Evolutionary conservation across 495 filamentous ascomycete species (phyloP).

Genomic region (Aspergillus haitiensis): DNA sequence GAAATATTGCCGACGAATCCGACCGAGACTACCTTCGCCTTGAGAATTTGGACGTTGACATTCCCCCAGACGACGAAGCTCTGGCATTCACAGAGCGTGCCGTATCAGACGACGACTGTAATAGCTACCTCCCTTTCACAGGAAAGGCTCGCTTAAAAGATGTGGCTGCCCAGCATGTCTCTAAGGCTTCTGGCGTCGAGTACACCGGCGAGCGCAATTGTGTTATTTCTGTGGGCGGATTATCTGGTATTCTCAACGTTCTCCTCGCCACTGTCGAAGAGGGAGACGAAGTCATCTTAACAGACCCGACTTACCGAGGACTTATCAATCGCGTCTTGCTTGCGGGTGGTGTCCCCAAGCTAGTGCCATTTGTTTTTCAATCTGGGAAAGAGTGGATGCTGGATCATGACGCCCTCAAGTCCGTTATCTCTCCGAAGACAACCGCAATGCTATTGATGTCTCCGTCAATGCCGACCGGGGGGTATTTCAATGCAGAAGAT

Average conservation of each 20-base stretch:
- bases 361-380: background rate
- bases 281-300: background rate
- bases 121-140: background rate
- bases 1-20: constrained; percentile 1
- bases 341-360: background rate
- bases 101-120: background rate
- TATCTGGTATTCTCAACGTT: background rate
- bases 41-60: background rate
- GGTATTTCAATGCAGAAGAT: background rate
- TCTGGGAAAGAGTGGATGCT: background rate
- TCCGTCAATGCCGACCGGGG: background rate
- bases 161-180: background rate
- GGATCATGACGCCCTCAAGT: background rate
- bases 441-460: constrained; percentile 1
- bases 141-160: background rate
- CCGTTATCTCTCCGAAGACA: background rate
- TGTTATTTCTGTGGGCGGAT: background rate
- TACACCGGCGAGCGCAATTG: background rate
- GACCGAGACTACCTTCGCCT: background rate
- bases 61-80: background rate
- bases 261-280: background rate
- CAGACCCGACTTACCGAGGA: background rate
- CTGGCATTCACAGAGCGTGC: background rate
- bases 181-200: background rate
- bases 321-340: constrained; percentile 1